Percentiles rank a stretch among this genome's conserved stretches.
These are phyloP conservation scores for Aspergillus funiculosus DNA, from an alignment of 495 filamentous ascomycete genomes.

Conservation along the genomic window DNA sequence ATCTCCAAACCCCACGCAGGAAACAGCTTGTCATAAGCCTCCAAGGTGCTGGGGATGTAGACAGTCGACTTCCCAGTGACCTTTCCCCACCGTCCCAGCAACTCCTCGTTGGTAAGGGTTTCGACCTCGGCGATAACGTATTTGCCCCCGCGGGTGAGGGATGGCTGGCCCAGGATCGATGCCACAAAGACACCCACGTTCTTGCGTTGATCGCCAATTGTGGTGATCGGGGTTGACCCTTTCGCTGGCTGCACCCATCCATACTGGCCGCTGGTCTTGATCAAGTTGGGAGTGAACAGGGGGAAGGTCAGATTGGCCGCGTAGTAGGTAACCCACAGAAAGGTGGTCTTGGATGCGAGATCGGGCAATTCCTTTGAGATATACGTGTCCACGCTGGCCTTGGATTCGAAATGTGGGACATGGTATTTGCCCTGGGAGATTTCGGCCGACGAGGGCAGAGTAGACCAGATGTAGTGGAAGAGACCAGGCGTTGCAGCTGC, in stretches of 20 bases:
- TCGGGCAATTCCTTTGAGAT: slow-evolving; percentile 18
- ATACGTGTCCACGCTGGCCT: slow-evolving; percentile 22
- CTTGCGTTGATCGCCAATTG: slow-evolving; percentile 32
- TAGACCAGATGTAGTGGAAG: slow-evolving; percentile 27
- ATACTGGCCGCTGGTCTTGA: slow-evolving; percentile 20
- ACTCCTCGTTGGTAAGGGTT: background rate
- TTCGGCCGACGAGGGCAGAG: slow-evolving; percentile 17
- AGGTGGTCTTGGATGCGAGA: slow-evolving; percentile 27
- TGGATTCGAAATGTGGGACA: slow-evolving; percentile 29
- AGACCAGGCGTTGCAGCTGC: slow-evolving; percentile 21
- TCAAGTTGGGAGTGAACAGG: background rate
- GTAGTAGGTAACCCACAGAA: slow-evolving; percentile 21
- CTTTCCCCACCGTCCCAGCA: background rate
- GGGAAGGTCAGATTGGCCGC: slow-evolving; percentile 13
- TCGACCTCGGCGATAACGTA: background rate
- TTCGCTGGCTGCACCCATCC: slow-evolving; percentile 28
- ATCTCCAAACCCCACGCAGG: background rate
- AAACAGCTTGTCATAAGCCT: background rate
- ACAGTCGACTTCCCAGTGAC: background rate
- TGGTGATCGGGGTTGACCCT: slow-evolving; percentile 26
- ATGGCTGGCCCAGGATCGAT: slow-evolving; percentile 35
- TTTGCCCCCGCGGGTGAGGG: too few species aligned
- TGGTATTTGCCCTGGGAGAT: slow-evolving; percentile 16
- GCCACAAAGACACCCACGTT: slow-evolving; percentile 36
- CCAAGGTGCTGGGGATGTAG: background rate